phyloP scores from a whole-genome alignment of 2,329 filamentous ascomycete genomes.

The Dothidotthia symphoricarpi region DNA sequence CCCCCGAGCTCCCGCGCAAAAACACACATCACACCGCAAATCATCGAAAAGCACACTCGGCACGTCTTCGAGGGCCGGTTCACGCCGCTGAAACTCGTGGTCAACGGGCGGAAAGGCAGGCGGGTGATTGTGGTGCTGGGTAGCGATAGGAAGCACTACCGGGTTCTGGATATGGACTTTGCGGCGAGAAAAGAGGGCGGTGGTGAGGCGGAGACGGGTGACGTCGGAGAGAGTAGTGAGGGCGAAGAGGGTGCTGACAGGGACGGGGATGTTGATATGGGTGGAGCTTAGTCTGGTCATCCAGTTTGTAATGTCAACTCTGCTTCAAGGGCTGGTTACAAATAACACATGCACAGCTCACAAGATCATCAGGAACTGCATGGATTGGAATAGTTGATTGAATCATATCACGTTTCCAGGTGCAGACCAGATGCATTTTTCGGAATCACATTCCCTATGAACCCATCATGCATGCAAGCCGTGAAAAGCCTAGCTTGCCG shows the following conservation, averaged over 20 bases:
- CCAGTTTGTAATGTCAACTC: too few relatives aligned
- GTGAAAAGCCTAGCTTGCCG: slow-evolving; percentile 33
- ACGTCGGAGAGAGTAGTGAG: slow-evolving; percentile 10
- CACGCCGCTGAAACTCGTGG: slow-evolving; percentile 50
- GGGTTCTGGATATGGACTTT: slow-evolving; percentile 56
- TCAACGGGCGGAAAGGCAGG: slow-evolving; percentile 57
- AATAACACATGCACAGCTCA: not conserved
- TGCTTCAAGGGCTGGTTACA: too few relatives aligned
- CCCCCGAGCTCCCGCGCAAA: slow-evolving; percentile 1
- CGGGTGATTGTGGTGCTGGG: slow-evolving; percentile 57
- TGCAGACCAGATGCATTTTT: slow-evolving; percentile 38
- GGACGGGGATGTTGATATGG: slow-evolving; percentile 21
- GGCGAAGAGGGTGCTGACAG: too few relatives aligned
- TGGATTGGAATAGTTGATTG: not conserved
- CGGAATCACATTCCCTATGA: slow-evolving; percentile 41
- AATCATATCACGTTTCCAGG: slow-evolving; percentile 21
- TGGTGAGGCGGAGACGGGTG: slow-evolving; percentile 5
- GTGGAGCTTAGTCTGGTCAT: slow-evolving; percentile 5
- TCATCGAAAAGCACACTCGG: slow-evolving; percentile 31
- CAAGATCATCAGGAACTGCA: not conserved
- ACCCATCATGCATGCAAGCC: slow-evolving; percentile 39
- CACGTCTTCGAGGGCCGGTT: slow-evolving; percentile 53
- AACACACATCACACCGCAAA: slow-evolving; percentile 6
- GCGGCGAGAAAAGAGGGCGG: slow-evolving; percentile 27
- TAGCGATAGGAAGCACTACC: slow-evolving; percentile 53